Conservation (phyloP, 2,329 filamentous ascomycete genomes). For the Microdochium trichocladiopsis region DNA sequence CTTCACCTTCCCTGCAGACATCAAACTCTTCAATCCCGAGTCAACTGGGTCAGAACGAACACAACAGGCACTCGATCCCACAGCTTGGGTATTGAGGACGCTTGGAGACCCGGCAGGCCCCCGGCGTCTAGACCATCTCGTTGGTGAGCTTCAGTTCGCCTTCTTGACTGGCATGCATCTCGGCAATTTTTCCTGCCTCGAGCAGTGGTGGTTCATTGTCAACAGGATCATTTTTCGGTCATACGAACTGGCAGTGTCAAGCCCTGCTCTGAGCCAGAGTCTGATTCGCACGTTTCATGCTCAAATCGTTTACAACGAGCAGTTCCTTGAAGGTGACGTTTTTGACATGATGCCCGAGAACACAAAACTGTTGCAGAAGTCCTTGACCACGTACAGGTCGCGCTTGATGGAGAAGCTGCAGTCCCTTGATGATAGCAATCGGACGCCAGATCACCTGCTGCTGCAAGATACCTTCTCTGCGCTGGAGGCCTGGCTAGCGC, state of each 20-base stretch:
- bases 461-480: constrained; percentile 41
- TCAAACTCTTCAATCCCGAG: constrained; percentile 14
- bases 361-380: constrained; percentile 29
- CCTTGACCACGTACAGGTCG: constrained; percentile 47
- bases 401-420: constrained; percentile 40
- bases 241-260: constrained; percentile 31
- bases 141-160: constrained; percentile 55
- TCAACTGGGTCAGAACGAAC: constrained; percentile 18
- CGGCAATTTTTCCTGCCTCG: constrained; percentile 50
- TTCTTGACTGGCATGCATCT: constrained; percentile 51
- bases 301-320: constrained; percentile 46
- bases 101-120: constrained; percentile 18
- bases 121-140: constrained; percentile 30
- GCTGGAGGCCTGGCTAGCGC: constrained; percentile 39
- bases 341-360: constrained; percentile 26
- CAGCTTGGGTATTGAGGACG: constrained; percentile 34
- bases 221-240: constrained; percentile 44
- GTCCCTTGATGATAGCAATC: constrained; percentile 20
- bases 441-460: constrained; percentile 29
- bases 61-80: constrained; percentile 28
- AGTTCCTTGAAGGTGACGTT: constrained; percentile 38
- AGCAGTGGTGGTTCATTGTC: constrained; percentile 54
- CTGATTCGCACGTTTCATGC: constrained; percentile 44
- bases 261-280: constrained; percentile 35
- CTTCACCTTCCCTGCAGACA: constrained; percentile 21